Conservation (phyloP, 1,284 basidiomycete genomes). For the Cryptococcus amylolentus region DNA sequence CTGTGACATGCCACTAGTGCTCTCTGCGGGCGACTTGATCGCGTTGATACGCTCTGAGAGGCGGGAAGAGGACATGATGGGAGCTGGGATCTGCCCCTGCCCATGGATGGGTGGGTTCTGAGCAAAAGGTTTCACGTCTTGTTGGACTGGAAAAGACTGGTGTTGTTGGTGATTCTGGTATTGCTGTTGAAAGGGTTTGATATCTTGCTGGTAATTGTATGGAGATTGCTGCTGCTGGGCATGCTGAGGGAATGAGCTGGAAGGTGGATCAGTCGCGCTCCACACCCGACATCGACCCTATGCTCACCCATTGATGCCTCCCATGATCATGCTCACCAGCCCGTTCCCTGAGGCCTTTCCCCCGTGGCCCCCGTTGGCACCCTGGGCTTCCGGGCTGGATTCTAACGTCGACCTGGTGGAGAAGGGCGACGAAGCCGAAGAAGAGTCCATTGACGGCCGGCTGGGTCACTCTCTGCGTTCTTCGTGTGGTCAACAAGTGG, state of each 20-base stretch:
- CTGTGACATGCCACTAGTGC: slow-evolving; percentile 3
- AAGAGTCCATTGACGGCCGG: slow-evolving; percentile 25
- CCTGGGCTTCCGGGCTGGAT: slow-evolving; percentile 31
- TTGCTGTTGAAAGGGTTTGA: not conserved
- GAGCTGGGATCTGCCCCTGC: not conserved
- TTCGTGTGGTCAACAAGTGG: too few relatives aligned
- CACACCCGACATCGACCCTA: too few relatives aligned
- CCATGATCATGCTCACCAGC: slow-evolving; percentile 22
- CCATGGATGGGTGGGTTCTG: not conserved
- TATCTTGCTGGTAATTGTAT: not conserved
- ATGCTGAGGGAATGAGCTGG: not conserved
- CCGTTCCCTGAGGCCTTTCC: slow-evolving; percentile 23
- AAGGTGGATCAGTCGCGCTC: not conserved
- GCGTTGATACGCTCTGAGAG: not conserved
- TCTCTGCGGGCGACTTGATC: not conserved
- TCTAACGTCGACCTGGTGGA: slow-evolving; percentile 33
- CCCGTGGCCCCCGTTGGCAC: not conserved
- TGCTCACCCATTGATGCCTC: slow-evolving; percentile 16
- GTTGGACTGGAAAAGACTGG: too few relatives aligned
- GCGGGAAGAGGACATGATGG: slow-evolving; percentile 7
- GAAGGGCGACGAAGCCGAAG: slow-evolving; percentile 36
- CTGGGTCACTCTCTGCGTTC: not conserved
- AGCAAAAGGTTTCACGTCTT: too few relatives aligned
- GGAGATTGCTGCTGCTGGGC: not conserved
- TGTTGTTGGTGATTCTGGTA: too few relatives aligned